Evolutionary conservation across 2,329 filamentous ascomycete genomes (phyloP).

Genomic region (Amphichorda felina): DNA sequence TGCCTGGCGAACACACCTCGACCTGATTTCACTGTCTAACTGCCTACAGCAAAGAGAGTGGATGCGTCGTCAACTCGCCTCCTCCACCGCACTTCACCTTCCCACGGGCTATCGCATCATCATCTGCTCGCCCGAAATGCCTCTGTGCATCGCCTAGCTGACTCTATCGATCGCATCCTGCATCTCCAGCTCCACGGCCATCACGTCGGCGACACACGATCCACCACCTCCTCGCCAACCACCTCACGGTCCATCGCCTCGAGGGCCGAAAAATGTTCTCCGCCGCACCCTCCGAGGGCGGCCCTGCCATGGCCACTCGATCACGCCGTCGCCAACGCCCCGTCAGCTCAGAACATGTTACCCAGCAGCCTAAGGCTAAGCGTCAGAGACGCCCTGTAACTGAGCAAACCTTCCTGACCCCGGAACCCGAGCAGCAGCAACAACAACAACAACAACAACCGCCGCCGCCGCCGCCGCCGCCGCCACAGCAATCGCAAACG

Average conservation of each 20-base stretch:
- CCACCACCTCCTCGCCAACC: background rate
- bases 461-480: background rate
- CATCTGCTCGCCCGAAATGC: background rate
- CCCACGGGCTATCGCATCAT: background rate
- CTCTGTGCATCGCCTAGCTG: conserved; percentile 1
- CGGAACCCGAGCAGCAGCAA: conserved; percentile 22
- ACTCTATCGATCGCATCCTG: background rate
- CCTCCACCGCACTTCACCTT: background rate
- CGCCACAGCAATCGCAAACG: background rate
- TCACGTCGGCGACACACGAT: background rate
- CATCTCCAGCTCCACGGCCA: background rate
- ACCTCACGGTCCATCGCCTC: background rate
- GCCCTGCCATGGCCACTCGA: conserved; percentile 43
- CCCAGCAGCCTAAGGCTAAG: conserved; percentile 51
- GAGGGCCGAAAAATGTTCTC: conserved; percentile 41
- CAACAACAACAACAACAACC: background rate
- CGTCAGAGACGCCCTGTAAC: conserved; percentile 45
- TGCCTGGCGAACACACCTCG: conserved; percentile 4
- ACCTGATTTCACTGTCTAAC: background rate
- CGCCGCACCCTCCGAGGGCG: conserved; percentile 36
- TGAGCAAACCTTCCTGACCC: conserved; percentile 43
- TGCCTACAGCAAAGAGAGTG: background rate
- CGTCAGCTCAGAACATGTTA: conserved; percentile 38
- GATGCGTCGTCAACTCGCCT: background rate
- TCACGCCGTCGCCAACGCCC: conserved; percentile 52